Percentiles rank a stretch among this genome's conserved stretches.
These are phyloP conservation scores for Podila epigama DNA, from an alignment of 192 early-diverging fungal genomes.

Conservation along the genomic window DNA sequence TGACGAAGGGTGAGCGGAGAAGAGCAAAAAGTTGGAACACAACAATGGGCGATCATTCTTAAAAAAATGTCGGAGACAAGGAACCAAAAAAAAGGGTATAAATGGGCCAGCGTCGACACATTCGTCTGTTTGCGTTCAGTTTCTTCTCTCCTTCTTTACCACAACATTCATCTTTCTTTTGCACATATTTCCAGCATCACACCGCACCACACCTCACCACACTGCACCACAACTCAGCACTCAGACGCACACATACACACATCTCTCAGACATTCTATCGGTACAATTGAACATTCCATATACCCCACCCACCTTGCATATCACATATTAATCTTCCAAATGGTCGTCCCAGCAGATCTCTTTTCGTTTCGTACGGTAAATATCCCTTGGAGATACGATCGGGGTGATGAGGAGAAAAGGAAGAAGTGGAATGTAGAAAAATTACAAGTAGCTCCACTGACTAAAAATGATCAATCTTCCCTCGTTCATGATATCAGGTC, in stretches of 20 bases:
- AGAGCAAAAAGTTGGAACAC: neutral
- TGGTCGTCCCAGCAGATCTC: slow-evolving; percentile 23
- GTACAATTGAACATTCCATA: neutral
- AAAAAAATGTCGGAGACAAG: neutral
- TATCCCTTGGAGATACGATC: no score
- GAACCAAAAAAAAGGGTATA: slow-evolving; percentile 4
- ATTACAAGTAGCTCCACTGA: neutral
- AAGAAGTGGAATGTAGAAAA: neutral
- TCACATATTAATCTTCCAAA: neutral
- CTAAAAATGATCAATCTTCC: neutral
- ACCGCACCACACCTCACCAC: neutral
- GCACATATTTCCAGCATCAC: neutral
- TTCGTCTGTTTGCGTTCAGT: neutral
- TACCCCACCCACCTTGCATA: neutral
- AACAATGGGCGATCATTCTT: neutral
- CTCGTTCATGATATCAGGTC: slow-evolving; percentile 3
- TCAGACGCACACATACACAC: neutral
- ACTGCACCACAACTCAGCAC: neutral
- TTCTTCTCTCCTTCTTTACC: neutral
- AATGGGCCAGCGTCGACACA: neutral
- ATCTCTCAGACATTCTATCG: neutral
- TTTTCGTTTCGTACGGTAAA: slow-evolving; percentile 34
- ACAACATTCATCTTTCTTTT: slow-evolving; percentile 1
- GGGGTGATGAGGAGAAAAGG: no score
- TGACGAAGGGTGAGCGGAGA: neutral